These are phyloP conservation scores for Xylaria intraflava DNA, from an alignment of 495 filamentous ascomycete species.

Conservation along the genomic window DNA sequence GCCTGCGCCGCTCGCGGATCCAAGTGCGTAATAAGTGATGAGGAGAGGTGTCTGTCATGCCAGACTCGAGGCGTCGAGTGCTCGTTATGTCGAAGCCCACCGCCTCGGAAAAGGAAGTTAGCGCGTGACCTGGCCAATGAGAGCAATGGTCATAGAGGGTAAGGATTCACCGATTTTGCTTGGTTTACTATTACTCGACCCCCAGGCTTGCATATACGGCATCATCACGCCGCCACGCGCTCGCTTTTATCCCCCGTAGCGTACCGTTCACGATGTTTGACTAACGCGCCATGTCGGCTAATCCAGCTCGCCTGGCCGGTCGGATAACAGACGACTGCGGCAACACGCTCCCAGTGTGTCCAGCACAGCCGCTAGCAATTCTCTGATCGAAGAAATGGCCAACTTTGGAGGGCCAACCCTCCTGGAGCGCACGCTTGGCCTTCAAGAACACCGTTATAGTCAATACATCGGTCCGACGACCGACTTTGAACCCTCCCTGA, in stretches of 20 bases:
- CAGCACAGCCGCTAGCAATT: slow-evolving; percentile 47
- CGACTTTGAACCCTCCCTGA: slow-evolving; percentile 66
- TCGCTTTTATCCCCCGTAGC: slow-evolving; percentile 3
- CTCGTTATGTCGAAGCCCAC: slow-evolving; percentile 59
- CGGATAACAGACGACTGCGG: slow-evolving; percentile 47
- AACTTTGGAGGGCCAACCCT: slow-evolving; percentile 54
- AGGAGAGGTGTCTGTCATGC: slow-evolving; percentile 56
- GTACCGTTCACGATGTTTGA: slow-evolving; percentile 16
- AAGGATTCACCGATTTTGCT: slow-evolving; percentile 31
- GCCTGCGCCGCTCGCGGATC: slow-evolving; percentile 77
- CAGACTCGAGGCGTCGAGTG: slow-evolving; percentile 56
- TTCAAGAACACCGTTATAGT: slow-evolving; percentile 56
- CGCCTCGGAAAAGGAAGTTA: slow-evolving; percentile 67
- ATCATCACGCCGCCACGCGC: slow-evolving; percentile 22
- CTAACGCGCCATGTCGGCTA: slow-evolving; percentile 41
- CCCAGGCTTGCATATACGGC: slow-evolving; percentile 15
- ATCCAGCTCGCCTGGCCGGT: slow-evolving; percentile 45
- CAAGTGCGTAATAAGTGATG: slow-evolving; percentile 82
- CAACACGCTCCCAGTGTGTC: slow-evolving; percentile 49
- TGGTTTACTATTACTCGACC: slow-evolving; percentile 26
- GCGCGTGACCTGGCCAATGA: slow-evolving; percentile 54
- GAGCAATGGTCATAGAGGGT: slow-evolving; percentile 52
- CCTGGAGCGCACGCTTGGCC: slow-evolving; percentile 57
- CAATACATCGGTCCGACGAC: slow-evolving; percentile 63
- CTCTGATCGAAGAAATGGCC: slow-evolving; percentile 54